Conservation (phyloP, 805 yeast species). For the Millerozyma miso region DNA sequence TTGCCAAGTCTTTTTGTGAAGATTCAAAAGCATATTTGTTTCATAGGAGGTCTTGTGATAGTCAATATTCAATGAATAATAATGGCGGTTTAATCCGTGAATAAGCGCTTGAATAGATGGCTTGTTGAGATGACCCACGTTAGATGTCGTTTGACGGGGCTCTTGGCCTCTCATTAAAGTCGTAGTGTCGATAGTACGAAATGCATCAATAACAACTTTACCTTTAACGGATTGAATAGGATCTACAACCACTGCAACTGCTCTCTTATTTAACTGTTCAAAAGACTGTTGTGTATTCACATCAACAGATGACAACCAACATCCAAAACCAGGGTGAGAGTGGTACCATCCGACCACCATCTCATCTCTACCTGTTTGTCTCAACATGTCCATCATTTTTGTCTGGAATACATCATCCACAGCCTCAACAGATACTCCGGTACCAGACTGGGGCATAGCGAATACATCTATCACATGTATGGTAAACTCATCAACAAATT, state of each 20-base stretch:
- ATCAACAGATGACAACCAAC: slow-evolving; percentile 98
- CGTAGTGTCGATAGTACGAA: slow-evolving; percentile 85
- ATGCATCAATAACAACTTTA: slow-evolving; percentile 97
- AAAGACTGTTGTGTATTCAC: slow-evolving; percentile 97
- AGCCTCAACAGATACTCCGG: slow-evolving; percentile 98
- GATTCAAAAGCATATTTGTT: slow-evolving; percentile 86
- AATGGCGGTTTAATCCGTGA: slow-evolving; percentile 95
- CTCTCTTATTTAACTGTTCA: slow-evolving; percentile 90
- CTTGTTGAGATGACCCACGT: slow-evolving; percentile 90
- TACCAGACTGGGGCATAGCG: slow-evolving; percentile 99
- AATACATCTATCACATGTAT: slow-evolving; percentile 96
- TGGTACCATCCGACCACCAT: slow-evolving; percentile 99
- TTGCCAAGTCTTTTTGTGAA: slow-evolving; percentile 96
- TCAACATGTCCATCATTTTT: slow-evolving; percentile 98
- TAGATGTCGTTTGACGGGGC: slow-evolving; percentile 96
- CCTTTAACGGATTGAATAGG: slow-evolving; percentile 99
- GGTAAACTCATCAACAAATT: slow-evolving; percentile 94
- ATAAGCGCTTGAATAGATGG: slow-evolving; percentile 96
- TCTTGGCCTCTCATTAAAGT: slow-evolving; percentile 93
- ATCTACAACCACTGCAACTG: slow-evolving; percentile 97
- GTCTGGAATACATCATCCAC: slow-evolving; percentile 99
- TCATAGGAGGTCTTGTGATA: slow-evolving; percentile 90
- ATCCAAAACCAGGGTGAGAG: slow-evolving; percentile 99
- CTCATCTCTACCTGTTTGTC: slow-evolving; percentile 98
- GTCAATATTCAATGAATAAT: slow-evolving; percentile 92